A percentile compares a stretch with the other conserved stretches of the same genome.
Evolutionary conservation across 352 stramenopile species (phyloP).

Genomic region (Globisporangium radiosum): DNA sequence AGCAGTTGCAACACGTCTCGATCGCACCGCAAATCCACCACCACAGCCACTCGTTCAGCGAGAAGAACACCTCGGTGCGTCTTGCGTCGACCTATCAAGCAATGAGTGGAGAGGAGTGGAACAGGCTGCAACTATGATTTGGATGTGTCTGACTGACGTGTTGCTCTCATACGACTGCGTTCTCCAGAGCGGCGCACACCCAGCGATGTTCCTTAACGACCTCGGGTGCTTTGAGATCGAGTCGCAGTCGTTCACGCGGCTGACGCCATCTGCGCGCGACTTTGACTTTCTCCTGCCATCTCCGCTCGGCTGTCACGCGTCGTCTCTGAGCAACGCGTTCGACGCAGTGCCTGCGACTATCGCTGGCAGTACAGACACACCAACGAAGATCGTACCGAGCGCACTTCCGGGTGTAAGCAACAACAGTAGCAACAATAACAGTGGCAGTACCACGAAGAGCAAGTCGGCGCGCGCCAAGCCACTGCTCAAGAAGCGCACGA

Average conservation of each 20-base stretch:
- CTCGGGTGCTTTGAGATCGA: slow-evolving; percentile 65
- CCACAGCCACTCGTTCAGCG: slow-evolving; percentile 11
- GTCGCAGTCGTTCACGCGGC: slow-evolving; percentile 49
- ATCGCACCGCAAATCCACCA: slow-evolving; percentile 18
- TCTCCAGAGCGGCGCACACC: slow-evolving; percentile 26
- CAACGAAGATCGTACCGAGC: not conserved
- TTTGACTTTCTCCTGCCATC: slow-evolving; percentile 10
- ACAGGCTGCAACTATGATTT: too few relatives aligned
- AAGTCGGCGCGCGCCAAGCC: slow-evolving; percentile 35
- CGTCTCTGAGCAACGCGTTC: not conserved
- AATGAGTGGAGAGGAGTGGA: too few relatives aligned
- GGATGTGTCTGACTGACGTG: not conserved
- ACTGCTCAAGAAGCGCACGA: slow-evolving; percentile 60
- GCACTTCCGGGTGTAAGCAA: not conserved
- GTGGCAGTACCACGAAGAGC: not conserved
- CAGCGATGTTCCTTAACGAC: slow-evolving; percentile 52
- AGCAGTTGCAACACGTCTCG: slow-evolving; percentile 1
- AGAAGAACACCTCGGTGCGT: slow-evolving; percentile 12
- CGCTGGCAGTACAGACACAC: not conserved
- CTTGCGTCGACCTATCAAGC: too few relatives aligned
- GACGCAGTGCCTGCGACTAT: not conserved
- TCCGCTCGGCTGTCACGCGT: not conserved
- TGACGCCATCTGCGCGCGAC: slow-evolving; percentile 23
- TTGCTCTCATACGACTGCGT: too few relatives aligned
- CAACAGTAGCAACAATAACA: not conserved